Evolutionary conservation across 2,329 filamentous ascomycete genomes (phyloP).

Genomic region (Fusarium temperatum): DNA sequence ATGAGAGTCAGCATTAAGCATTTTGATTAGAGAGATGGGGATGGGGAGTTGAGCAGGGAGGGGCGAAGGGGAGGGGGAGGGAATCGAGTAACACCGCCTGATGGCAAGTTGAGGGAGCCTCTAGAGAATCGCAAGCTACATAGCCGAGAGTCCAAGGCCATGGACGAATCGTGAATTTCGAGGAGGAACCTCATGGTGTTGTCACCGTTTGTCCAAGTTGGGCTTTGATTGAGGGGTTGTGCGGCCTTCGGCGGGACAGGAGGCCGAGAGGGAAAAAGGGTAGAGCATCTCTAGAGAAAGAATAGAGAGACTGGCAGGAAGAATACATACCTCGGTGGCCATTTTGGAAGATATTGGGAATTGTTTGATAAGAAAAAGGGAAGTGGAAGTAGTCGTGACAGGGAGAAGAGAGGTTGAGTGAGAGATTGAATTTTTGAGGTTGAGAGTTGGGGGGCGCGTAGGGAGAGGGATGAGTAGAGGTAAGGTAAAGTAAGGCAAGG

Average conservation of each 20-base stretch:
- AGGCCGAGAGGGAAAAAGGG: constrained; percentile 36
- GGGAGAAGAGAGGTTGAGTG: constrained; percentile 37
- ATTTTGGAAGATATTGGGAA: constrained; percentile 42
- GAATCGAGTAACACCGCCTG: not conserved
- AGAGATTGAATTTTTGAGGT: constrained; percentile 41
- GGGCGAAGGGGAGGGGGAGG: not conserved
- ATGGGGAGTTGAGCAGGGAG: constrained; percentile 8
- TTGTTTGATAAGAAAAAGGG: constrained; percentile 31
- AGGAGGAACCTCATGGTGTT: constrained; percentile 20
- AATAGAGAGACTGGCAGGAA: constrained; percentile 13
- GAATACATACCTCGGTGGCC: constrained; percentile 48
- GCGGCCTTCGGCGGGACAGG: constrained; percentile 30
- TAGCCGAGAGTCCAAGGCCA: not conserved
- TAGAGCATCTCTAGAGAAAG: constrained; percentile 8
- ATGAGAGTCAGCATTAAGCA: constrained; percentile 48
- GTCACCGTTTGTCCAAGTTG: constrained; percentile 17
- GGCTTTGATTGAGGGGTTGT: constrained; percentile 44
- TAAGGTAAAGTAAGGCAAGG: constrained; percentile 2
- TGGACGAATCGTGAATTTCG: constrained; percentile 3
- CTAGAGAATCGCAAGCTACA: constrained; percentile 5
- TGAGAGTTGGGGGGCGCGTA: constrained; percentile 42
- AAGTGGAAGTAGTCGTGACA: constrained; percentile 26
- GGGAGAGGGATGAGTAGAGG: constrained; percentile 36
- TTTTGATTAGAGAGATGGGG: constrained; percentile 20
- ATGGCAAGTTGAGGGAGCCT: not conserved